A percentile compares a stretch with the other conserved stretches of the same genome.
phyloP scores from a whole-genome alignment of 2,329 filamentous ascomycete genomes.

The Ramularia endophylla region DNA sequence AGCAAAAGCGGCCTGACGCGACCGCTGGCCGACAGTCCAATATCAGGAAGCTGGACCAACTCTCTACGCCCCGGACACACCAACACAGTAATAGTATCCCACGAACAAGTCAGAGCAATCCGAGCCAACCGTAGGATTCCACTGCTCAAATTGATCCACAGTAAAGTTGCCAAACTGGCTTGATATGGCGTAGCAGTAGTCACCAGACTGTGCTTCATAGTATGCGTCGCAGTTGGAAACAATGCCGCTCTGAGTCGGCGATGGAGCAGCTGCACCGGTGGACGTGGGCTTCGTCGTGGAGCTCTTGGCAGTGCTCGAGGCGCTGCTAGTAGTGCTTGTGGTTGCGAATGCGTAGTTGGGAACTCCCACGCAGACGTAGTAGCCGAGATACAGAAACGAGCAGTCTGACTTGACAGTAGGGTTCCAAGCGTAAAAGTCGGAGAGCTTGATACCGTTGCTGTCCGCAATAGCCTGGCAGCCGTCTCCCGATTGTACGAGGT shows the following conservation, averaged over 20 bases:
- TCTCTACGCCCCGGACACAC: background rate
- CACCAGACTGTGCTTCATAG: constrained; percentile 2
- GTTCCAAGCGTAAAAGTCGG: constrained; percentile 1
- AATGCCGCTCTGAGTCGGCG: constrained; percentile 2
- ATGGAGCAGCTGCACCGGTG: background rate
- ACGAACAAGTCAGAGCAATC: constrained; percentile 4
- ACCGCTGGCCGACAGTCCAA: no score
- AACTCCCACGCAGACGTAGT: constrained; percentile 2
- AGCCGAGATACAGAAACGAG: background rate
- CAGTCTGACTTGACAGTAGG: constrained; percentile 1
- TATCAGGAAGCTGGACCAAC: no score
- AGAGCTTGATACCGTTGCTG: background rate
- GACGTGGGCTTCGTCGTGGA: no score
- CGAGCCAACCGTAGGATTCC: constrained; percentile 9
- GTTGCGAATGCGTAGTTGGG: no score
- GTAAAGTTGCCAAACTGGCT: constrained; percentile 1
- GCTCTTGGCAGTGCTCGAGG: no score
- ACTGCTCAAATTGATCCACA: constrained; percentile 8
- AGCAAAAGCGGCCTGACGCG: no score
- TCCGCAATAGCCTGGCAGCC: constrained; percentile 3
- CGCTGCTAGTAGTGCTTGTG: background rate
- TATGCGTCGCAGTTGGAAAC: background rate
- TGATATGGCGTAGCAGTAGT: constrained; percentile 7
- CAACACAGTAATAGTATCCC: constrained; percentile 6
- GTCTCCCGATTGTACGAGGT: constrained; percentile 6